These are phyloP conservation scores for Dryas alaskensis DNA, from an alignment of 306 rosid species.

Conservation along the genomic window DNA sequence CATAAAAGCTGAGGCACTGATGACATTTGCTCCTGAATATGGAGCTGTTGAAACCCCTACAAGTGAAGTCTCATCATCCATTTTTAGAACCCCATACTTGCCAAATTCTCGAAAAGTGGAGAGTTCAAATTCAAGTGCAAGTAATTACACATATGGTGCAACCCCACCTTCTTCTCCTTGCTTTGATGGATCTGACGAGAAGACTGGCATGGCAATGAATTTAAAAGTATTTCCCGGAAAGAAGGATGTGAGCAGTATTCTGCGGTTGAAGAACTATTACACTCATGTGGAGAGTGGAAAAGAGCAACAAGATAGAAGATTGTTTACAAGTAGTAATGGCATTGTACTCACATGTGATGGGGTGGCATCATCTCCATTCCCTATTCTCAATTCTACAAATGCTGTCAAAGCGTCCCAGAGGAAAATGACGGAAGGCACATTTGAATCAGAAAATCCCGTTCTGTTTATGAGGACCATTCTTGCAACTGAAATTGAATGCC, in stretches of 20 bases:
- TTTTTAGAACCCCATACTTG: conserved; percentile 80
- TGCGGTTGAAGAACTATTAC: conserved; percentile 60
- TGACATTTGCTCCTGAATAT: conserved; percentile 94
- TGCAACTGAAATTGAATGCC: conserved; percentile 84
- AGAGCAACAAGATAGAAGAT: conserved; percentile 52
- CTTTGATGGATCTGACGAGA: conserved; percentile 68
- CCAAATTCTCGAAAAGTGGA: conserved; percentile 70
- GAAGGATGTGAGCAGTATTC: conserved; percentile 37
- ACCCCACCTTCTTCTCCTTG: conserved; percentile 79
- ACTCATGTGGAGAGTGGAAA: conserved; percentile 63
- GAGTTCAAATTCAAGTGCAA: conserved; percentile 67
- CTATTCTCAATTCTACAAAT: conserved; percentile 57
- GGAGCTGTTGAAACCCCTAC: conserved; percentile 91
- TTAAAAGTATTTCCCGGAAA: conserved; percentile 48
- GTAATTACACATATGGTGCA: conserved; percentile 76
- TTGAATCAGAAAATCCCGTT: conserved; percentile 54
- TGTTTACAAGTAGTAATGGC: conserved; percentile 34
- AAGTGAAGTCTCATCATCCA: conserved; percentile 67
- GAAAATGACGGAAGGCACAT: conserved; percentile 56
- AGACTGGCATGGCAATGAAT: conserved; percentile 47
- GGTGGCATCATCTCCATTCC: conserved; percentile 41
- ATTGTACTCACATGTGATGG: conserved; percentile 48
- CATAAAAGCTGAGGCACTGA: conserved; percentile 88
- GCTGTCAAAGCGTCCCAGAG: conserved; percentile 45
- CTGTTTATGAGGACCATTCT: conserved; percentile 63